Percentiles rank a stretch among this genome's conserved stretches.
These are phyloP conservation scores for Solanum pinnatisectum DNA, from an alignment of 257 asterid genomes.

Conservation along the genomic window DNA sequence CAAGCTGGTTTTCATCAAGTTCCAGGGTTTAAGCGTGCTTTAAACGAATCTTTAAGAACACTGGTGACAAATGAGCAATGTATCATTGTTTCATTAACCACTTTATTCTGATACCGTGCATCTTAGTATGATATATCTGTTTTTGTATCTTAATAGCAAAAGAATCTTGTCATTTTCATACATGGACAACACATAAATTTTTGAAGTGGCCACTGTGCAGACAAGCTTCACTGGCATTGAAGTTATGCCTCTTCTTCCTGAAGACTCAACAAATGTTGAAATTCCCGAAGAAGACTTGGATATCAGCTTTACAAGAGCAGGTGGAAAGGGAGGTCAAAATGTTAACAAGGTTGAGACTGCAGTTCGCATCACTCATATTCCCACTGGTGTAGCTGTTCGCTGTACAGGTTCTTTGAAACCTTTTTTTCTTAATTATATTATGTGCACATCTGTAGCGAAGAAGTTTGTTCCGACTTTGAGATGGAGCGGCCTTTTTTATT, in stretches of 20 bases:
- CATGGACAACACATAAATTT: background rate
- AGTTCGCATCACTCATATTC: slow-evolving; percentile 87
- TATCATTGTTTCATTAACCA: background rate
- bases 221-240: slow-evolving; percentile 96
- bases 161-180: background rate
- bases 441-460: background rate
- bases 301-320: slow-evolving; percentile 66
- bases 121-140: background rate
- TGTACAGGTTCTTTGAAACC: slow-evolving; percentile 61
- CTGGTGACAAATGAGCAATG: background rate
- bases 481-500: background rate
- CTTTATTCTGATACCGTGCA: background rate
- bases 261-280: slow-evolving; percentile 68
- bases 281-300: slow-evolving; percentile 96
- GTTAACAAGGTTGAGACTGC: slow-evolving; percentile 97
- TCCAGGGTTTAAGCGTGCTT: background rate
- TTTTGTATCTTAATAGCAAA: background rate
- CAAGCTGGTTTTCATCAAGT: background rate
- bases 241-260: slow-evolving; percentile 97
- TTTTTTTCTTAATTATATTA: background rate
- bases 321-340: slow-evolving; percentile 98
- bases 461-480: background rate
- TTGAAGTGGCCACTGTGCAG: slow-evolving; percentile 29
- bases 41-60: background rate
- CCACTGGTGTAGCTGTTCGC: slow-evolving; percentile 82